These are phyloP conservation scores for Pseudozyma thailandica DNA, from an alignment of 1,284 basidiomycete species.

Conservation along the genomic window DNA sequence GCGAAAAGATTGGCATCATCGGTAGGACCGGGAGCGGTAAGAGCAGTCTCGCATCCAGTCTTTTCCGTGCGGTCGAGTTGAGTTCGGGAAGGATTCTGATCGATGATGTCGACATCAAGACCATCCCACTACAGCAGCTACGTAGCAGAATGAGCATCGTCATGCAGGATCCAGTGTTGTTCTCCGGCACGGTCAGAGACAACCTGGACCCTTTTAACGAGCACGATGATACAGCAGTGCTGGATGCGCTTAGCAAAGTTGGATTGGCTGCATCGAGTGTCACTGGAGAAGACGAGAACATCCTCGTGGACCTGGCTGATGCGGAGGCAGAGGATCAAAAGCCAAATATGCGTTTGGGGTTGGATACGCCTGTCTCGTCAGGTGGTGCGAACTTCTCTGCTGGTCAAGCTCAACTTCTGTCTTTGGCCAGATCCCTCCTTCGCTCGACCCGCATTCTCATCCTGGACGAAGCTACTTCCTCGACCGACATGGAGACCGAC, in stretches of 20 bases:
- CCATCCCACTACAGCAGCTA: conserved; percentile 46
- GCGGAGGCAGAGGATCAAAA: not conserved
- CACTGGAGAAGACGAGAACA: conserved; percentile 1
- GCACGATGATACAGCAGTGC: conserved; percentile 82
- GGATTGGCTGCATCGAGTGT: conserved; percentile 61
- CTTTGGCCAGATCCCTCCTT: conserved; percentile 79
- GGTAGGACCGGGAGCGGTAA: conserved; percentile 73
- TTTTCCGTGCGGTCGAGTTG: conserved; percentile 49
- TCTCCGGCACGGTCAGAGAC: conserved; percentile 85
- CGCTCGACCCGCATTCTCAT: conserved; percentile 81
- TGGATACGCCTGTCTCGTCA: conserved; percentile 79
- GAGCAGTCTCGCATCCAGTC: conserved; percentile 41
- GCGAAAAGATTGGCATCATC: conserved; percentile 73
- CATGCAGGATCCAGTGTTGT: conserved; percentile 78
- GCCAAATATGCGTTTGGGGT: conserved; percentile 69
- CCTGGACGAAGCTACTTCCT: conserved; percentile 80
- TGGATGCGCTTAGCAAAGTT: conserved; percentile 69
- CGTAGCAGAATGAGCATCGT: conserved; percentile 70
- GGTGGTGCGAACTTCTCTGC: conserved; percentile 86
- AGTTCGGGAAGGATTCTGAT: conserved; percentile 56
- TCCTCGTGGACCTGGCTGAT: conserved; percentile 68
- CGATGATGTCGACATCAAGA: conserved; percentile 60
- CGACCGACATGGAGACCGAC: conserved; percentile 40
- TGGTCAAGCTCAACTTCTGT: conserved; percentile 84
- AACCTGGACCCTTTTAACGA: conserved; percentile 89